phyloP scores from a whole-genome alignment of 2,329 filamentous ascomycete genomes.

The Ceratocystis destructans region DNA sequence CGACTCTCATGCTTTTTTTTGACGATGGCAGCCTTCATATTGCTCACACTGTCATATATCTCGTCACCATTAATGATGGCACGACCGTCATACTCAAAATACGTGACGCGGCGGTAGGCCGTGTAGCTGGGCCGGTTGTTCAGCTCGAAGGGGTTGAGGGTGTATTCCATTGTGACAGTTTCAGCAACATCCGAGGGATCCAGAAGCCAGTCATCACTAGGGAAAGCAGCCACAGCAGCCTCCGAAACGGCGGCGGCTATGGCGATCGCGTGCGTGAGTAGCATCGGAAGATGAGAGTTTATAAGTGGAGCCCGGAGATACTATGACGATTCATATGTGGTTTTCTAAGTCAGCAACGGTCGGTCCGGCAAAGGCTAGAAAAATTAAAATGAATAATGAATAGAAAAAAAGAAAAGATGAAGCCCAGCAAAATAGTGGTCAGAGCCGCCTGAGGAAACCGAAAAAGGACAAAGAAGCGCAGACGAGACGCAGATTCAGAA shows the following conservation, averaged over 20 bases:
- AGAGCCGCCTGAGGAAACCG: no score
- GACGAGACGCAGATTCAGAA: no score
- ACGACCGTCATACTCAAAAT: slow-evolving; percentile 8
- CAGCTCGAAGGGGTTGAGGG: background rate
- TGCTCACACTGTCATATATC: slow-evolving; percentile 13
- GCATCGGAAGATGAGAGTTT: no score
- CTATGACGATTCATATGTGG: no score
- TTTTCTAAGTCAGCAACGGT: no score
- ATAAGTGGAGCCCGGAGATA: no score
- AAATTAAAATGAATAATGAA: no score
- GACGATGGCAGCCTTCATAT: background rate
- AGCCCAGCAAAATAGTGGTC: no score
- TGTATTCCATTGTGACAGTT: slow-evolving; percentile 8
- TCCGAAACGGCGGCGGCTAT: background rate
- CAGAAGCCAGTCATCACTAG: background rate
- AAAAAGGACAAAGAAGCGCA: no score
- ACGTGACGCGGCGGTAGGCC: slow-evolving; percentile 11
- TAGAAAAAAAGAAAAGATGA: no score
- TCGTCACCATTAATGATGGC: slow-evolving; percentile 19
- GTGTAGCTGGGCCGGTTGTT: background rate
- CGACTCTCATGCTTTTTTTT: background rate
- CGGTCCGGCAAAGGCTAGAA: no score
- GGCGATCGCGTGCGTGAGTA: no score
- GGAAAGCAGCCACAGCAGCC: background rate
- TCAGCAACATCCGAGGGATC: slow-evolving; percentile 4